Evolutionary conservation across 1,284 basidiomycete species (phyloP), one percentile per base, ranked within the genome.

Genomic region (Malassezia yamatoensis): DNA sequence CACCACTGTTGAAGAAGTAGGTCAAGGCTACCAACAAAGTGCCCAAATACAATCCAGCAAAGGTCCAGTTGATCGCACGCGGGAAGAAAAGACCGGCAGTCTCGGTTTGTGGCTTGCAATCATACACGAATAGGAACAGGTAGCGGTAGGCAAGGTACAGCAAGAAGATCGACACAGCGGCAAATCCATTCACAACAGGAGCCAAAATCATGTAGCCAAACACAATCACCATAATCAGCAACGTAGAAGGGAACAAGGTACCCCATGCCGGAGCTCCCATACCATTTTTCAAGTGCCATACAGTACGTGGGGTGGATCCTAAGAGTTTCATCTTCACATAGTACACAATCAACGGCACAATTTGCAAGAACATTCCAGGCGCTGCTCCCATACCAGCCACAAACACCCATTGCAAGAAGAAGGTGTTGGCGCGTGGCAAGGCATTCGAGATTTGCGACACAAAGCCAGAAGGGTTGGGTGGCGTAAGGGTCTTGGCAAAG

Each of bases 71-170:
- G 42, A 98, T 83, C 1, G 94, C 93, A 76, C 86, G 88, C 43
- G 90, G 90, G 80, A 93, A 96, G 80, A 96, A 96, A 47, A 88
- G 76, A 0, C 93, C 93, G 29, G 90, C 91, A 0, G 93, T 96
- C 64, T 99, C 93, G 49, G 77, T 79, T 3, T 81, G 77, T 0
- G 81, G 77, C 13, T 84, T 83, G 70, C 87, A 85, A 62, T 90
- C 85, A 70, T 70, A 74, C 38, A 85, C 83, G 67, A 72, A 76
- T 49, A 75, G 69, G 67, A 77, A 77, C 42, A 75, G 66, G 66
- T 78, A 77, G 65, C 88, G 88, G 46, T 84, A 70, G 45, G 67
- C 64, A 8, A 70, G 77, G 76, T 86, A 94, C 75, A 89, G 87
- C 40, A 86, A 76, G 75, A 86, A 82, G 80, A 96, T 96, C 3